Evolutionary conservation across 108 stramenopile genomes (phyloP).

Genomic region (Chaetoceros muelleri): DNA sequence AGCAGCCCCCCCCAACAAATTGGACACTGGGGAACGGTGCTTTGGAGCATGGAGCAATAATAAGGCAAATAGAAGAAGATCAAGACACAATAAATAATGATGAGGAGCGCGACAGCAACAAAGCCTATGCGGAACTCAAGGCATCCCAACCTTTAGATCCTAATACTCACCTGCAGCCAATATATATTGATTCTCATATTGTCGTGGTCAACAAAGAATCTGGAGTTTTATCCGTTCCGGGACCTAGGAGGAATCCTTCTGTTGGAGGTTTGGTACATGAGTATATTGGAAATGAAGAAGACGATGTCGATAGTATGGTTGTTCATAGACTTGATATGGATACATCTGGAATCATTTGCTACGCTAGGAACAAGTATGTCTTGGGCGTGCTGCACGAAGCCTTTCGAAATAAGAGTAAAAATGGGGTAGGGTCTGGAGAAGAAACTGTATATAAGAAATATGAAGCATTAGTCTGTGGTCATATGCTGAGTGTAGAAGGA

Average conservation of each 20-base stretch:
- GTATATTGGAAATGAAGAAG: slow-evolving; percentile 18
- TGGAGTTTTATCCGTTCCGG: slow-evolving; percentile 57
- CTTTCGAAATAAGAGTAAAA: slow-evolving; percentile 29
- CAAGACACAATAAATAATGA: neutral
- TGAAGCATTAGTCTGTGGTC: slow-evolving; percentile 32
- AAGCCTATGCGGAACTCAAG: slow-evolving; percentile 6
- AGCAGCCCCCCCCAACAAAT: neutral
- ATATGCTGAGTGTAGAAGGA: slow-evolving; percentile 26
- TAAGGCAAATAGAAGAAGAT: no score
- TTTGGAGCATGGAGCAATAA: no score
- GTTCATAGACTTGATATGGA: slow-evolving; percentile 81
- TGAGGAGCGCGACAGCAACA: neutral
- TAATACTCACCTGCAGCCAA: slow-evolving; percentile 21
- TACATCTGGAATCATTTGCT: slow-evolving; percentile 61
- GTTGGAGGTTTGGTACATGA: slow-evolving; percentile 41
- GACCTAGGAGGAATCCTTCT: slow-evolving; percentile 54
- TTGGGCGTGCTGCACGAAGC: slow-evolving; percentile 41
- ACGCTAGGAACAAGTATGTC: slow-evolving; percentile 36
- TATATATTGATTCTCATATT: slow-evolving; percentile 51
- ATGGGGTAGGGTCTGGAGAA: slow-evolving; percentile 11
- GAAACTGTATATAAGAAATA: slow-evolving; percentile 31
- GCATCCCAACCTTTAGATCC: slow-evolving; percentile 17
- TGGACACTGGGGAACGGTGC: no score
- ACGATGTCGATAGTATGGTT: slow-evolving; percentile 48
- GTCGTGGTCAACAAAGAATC: slow-evolving; percentile 56